Percentiles rank a stretch among this genome's conserved stretches.
These are phyloP conservation scores for Solanum hybrid DNA, from an alignment of 305 asterid species.

Conservation along the genomic window DNA sequence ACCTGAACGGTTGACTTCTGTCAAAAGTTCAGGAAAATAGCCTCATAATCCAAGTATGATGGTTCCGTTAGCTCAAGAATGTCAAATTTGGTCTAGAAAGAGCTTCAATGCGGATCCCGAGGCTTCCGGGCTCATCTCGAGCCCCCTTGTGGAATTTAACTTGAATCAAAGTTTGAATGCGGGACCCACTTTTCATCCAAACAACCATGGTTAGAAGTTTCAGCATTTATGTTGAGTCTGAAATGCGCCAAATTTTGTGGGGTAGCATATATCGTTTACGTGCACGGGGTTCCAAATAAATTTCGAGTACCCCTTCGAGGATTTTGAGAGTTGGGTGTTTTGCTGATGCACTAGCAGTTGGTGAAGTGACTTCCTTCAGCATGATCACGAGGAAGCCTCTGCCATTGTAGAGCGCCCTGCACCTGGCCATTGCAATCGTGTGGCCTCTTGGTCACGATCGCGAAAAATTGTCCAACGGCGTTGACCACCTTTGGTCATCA, in stretches of 20 bases:
- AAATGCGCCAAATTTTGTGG: not conserved
- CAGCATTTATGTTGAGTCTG: not conserved
- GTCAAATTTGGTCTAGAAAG: too few species aligned
- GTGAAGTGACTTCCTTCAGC: not conserved
- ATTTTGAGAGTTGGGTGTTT: not conserved
- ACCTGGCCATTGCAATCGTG: not conserved
- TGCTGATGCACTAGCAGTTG: not conserved
- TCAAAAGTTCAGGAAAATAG: not conserved
- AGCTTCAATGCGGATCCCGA: too few species aligned
- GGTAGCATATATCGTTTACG: not conserved
- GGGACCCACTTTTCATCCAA: not conserved
- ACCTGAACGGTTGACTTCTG: not conserved
- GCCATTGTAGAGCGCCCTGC: not conserved
- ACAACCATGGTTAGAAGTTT: not conserved
- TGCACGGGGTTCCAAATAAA: not conserved
- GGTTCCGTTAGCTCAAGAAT: not conserved
- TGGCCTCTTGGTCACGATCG: not conserved
- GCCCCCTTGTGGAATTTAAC: not conserved
- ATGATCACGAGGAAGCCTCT: not conserved
- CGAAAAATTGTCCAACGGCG: not conserved
- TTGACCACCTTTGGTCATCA: not conserved
- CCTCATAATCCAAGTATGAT: too few species aligned
- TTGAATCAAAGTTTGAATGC: not conserved
- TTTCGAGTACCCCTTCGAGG: not conserved
- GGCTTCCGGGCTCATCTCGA: not conserved